Percentiles rank a stretch among this genome's conserved stretches.
phyloP scores from a whole-genome alignment of 345 rosid species.

The Arabidopsis suecica region DNA sequence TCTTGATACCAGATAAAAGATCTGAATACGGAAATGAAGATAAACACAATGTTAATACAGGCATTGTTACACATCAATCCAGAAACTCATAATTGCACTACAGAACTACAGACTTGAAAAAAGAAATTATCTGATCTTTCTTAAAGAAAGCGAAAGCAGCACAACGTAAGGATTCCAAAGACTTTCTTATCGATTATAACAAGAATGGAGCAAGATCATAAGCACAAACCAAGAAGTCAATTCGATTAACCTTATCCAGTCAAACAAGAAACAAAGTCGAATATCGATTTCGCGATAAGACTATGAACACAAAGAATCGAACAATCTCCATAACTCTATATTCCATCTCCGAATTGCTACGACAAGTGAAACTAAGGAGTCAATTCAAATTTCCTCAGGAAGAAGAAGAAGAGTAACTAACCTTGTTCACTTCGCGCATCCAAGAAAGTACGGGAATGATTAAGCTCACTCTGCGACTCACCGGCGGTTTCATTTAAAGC shows the following conservation, averaged over 20 bases:
- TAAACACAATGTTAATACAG: neutral
- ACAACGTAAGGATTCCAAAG: neutral
- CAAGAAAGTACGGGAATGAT: slow-evolving; percentile 69
- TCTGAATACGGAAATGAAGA: slow-evolving; percentile 53
- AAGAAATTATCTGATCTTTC: neutral
- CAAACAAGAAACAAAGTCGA: slow-evolving; percentile 23
- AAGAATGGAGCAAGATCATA: slow-evolving; percentile 11
- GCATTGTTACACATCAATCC: slow-evolving; percentile 10
- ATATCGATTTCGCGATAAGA: slow-evolving; percentile 12
- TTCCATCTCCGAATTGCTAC: slow-evolving; percentile 14
- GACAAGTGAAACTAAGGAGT: slow-evolving; percentile 4
- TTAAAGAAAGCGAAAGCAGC: slow-evolving; percentile 1
- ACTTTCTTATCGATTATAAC: neutral
- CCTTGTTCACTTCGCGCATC: slow-evolving; percentile 81
- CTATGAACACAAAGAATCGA: neutral
- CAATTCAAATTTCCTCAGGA: slow-evolving; percentile 19
- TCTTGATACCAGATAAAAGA: slow-evolving; percentile 71
- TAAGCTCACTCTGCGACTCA: slow-evolving; percentile 38
- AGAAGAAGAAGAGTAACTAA: slow-evolving; percentile 51
- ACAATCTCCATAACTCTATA: slow-evolving; percentile 17
- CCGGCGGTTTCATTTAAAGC: slow-evolving; percentile 29
- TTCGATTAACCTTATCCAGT: slow-evolving; percentile 29
- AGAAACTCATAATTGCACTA: neutral
- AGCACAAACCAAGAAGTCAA: slow-evolving; percentile 10
- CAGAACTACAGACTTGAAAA: neutral